Conservation (phyloP, 2,329 filamentous ascomycete species). For the Colletotrichum simmondsii region DNA sequence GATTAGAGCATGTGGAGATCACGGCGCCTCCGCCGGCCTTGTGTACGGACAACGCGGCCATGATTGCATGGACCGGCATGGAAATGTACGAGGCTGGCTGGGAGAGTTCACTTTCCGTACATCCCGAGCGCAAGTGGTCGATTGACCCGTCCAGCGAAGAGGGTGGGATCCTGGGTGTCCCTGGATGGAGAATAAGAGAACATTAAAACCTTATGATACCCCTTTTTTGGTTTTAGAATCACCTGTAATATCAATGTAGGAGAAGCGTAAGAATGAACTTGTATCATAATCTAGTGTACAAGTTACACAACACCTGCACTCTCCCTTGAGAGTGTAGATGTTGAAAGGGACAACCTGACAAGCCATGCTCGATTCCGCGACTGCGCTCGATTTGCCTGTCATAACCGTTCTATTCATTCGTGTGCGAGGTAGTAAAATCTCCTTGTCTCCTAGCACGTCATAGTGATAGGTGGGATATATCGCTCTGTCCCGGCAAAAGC, state of each 20-base stretch:
- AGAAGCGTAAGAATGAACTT: slow-evolving; percentile 30
- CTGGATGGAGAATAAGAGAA: slow-evolving; percentile 53
- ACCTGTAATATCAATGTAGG: background rate
- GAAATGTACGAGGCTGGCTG: slow-evolving; percentile 91
- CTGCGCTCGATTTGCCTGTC: slow-evolving; percentile 14
- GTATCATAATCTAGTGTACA: slow-evolving; percentile 37
- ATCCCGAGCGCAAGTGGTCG: slow-evolving; percentile 76
- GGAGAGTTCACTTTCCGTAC: slow-evolving; percentile 68
- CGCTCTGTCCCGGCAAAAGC: background rate
- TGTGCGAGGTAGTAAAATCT: background rate
- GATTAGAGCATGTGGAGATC: slow-evolving; percentile 70
- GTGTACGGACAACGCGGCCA: slow-evolving; percentile 96
- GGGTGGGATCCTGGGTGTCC: slow-evolving; percentile 74
- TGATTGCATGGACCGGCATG: slow-evolving; percentile 94
- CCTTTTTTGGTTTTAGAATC: slow-evolving; percentile 1
- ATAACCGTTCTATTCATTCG: slow-evolving; percentile 16
- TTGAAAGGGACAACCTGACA: slow-evolving; percentile 1
- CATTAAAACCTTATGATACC: slow-evolving; percentile 26
- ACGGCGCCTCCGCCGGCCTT: slow-evolving; percentile 79
- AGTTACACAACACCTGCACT: slow-evolving; percentile 31
- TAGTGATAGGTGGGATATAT: background rate
- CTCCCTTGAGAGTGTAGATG: slow-evolving; percentile 5
- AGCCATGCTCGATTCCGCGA: background rate
- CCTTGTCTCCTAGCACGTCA: slow-evolving; percentile 1
- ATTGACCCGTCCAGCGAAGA: slow-evolving; percentile 71